These are phyloP conservation scores for Penicillium sp. DNA, from an alignment of 2,329 filamentous ascomycete genomes.

Conservation along the genomic window DNA sequence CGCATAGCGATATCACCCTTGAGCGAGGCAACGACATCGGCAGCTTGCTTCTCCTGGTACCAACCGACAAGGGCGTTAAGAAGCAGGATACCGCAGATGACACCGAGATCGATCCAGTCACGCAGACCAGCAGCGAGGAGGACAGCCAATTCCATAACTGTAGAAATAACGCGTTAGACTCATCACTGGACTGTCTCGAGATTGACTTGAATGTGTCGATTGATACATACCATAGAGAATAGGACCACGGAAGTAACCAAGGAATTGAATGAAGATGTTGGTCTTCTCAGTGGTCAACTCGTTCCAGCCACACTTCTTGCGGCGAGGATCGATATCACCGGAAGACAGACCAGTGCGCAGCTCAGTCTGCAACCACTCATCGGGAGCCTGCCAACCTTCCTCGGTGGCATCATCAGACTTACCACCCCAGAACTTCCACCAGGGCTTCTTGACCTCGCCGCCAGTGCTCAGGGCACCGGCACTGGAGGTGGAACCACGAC, in stretches of 20 bases:
- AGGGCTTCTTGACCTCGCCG: constrained; percentile 47
- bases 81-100: constrained; percentile 68
- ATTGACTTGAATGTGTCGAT: constrained; percentile 5
- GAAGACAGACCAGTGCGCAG: constrained; percentile 58
- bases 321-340: constrained; percentile 56
- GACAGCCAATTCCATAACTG: constrained; percentile 69
- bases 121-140: constrained; percentile 66
- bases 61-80: constrained; percentile 72
- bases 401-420: constrained; percentile 18
- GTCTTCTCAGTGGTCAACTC: constrained; percentile 68
- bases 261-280: constrained; percentile 68
- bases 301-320: constrained; percentile 64
- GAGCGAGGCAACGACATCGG: constrained; percentile 66
- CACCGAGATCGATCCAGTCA: constrained; percentile 72
- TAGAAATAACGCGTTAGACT: constrained; percentile 8
- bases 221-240: constrained; percentile 64
- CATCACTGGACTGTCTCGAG: too few species aligned
- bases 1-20: constrained; percentile 77
- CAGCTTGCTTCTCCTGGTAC: constrained; percentile 76
- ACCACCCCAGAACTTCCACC: constrained; percentile 53
- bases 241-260: constrained; percentile 68
- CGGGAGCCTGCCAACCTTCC: constrained; percentile 48
- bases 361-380: constrained; percentile 65
- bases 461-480: constrained; percentile 40
- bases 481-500: constrained; percentile 46